Base-by-base conservation (phyloP, 2,329 filamentous ascomycete species). In the Epichloe brachyelytri region DNA sequence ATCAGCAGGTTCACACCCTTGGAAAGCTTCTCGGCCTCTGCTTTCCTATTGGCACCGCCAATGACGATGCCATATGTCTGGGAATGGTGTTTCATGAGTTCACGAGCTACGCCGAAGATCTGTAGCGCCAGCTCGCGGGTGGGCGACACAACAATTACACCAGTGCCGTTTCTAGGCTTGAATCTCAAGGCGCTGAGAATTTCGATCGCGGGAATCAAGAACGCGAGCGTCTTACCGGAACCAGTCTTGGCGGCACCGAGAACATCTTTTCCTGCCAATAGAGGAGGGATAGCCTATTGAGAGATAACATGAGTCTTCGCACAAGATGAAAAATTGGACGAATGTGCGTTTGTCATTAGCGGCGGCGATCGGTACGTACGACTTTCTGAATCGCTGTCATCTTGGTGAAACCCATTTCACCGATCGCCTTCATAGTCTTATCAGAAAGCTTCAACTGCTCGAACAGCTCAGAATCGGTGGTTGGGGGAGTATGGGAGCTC, bases 1-100 rank as follows among this genome's bases (percentile, higher is more conserved):
- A 98, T 93, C 41, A 98, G 71, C 36, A 98, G 75, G 65, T 98
- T 98, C 53, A 97, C 86, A 60, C 93, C 93, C 73, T 96, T 96
- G 55, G 78, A 76, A 43, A 98, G 79, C 76, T 98, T 98, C 61
- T 95, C 89, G 0, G 86, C 89, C 70, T 98, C 93, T 11, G 90
- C 90, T 58, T 86, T 78, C 53, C 86, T 74, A 69, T 96, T 97
- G 46, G 93, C 91, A 52, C 93, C 93, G 55, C 93, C 93, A 60
- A 98, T 98, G 54, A 95, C 87, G 54, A 97, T 95, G 49, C 91
- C 91, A 61, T 90, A 94, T 5, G 91, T 96, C 62, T 82, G 91
- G n/a, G 86, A 91, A 71, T 97, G 90, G 68, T 89, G 80, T 58
- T 83, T 83, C 85, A 97, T 90, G 50, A 98, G 79, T 70, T 97